A percentile compares a stretch with the other conserved stretches of the same genome.
Conservation (phyloP, 257 asterid genomes). For the Salvia hispanica region DNA sequence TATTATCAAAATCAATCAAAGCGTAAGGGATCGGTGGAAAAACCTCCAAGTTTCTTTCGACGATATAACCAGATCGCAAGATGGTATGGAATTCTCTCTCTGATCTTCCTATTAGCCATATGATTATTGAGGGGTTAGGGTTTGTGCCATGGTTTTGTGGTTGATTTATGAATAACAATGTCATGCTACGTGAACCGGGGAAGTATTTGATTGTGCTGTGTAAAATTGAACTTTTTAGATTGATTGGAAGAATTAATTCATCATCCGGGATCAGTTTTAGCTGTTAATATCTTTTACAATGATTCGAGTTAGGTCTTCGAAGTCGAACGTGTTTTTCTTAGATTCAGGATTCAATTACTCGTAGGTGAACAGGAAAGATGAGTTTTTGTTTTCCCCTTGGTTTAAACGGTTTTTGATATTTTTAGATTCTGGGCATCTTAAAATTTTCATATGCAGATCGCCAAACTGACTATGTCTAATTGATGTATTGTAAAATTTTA, state of each 20-base stretch:
- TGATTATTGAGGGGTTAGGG: conserved; percentile 28
- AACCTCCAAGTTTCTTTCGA: conserved; percentile 12
- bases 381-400: background rate
- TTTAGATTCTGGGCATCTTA: background rate
- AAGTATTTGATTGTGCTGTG: background rate
- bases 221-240: background rate
- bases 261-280: conserved; percentile 14
- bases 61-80: conserved; percentile 20
- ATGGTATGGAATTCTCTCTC: conserved; percentile 35
- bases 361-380: background rate
- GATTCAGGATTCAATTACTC: background rate
- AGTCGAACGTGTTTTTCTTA: conserved; percentile 9
- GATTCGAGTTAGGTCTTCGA: conserved; percentile 27
- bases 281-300: background rate
- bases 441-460: background rate
- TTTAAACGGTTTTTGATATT: background rate
- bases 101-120: background rate
- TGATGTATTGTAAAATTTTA: background rate
- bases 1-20: conserved; percentile 24
- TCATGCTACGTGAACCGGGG: background rate
- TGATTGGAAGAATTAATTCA: background rate
- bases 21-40: conserved; percentile 4
- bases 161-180: conserved; percentile 19
- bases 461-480: background rate
- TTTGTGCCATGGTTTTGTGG: conserved; percentile 14